A percentile compares a stretch with the other conserved stretches of the same genome.
phyloP scores from a whole-genome alignment of 208 protist genomes.

The Crithidia brevicula region DNA sequence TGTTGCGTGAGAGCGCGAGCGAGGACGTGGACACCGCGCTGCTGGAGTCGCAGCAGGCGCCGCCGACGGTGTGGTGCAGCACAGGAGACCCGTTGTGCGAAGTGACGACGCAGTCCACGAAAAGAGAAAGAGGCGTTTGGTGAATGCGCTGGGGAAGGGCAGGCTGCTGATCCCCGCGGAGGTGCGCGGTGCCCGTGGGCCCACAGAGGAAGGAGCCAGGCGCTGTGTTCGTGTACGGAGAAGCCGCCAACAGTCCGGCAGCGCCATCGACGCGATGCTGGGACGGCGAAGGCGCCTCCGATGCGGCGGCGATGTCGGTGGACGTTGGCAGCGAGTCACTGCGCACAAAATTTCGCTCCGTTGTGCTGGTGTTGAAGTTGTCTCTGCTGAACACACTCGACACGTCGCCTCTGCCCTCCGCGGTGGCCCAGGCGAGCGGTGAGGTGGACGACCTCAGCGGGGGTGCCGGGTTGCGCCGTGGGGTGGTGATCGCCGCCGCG shows the following conservation, averaged over 20 bases:
- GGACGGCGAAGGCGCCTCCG: neutral
- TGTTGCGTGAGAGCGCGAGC: neutral
- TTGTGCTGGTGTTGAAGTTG: no score
- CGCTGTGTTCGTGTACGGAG: no score
- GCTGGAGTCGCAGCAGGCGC: constrained; percentile 1
- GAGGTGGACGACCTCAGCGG: constrained; percentile 3
- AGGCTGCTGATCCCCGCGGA: constrained; percentile 3
- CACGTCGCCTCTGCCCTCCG: neutral
- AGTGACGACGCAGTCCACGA: constrained; percentile 1
- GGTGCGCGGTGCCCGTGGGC: neutral
- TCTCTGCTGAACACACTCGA: no score
- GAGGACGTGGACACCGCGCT: constrained; percentile 4
- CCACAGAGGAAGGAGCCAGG: no score
- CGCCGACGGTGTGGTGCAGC: neutral
- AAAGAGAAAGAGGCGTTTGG: constrained; percentile 9
- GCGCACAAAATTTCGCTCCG: neutral
- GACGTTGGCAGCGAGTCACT: constrained; percentile 6
- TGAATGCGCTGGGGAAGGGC: constrained; percentile 10
- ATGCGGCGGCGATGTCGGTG: neutral
- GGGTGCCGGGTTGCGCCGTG: neutral
- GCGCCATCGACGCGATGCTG: neutral
- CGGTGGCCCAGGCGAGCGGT: no score
- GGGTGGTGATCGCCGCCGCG: neutral
- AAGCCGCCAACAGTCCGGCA: neutral
- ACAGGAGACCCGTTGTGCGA: neutral